Evolutionary conservation across 257 asterid genomes (phyloP).

Genomic region (Solanum pennellii): DNA sequence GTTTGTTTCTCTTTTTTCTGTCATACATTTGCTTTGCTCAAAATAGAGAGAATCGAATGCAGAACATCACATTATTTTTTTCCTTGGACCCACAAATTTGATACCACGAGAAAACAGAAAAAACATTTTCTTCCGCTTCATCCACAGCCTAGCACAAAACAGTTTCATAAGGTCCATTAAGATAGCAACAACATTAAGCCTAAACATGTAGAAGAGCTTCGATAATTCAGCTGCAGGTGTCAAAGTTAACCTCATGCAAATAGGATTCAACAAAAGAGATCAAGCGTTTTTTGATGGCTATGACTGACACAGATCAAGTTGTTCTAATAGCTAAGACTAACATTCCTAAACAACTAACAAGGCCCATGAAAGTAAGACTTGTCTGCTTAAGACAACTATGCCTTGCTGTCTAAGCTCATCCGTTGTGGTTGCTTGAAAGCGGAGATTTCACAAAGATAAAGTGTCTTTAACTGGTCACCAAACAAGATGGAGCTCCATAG

Average conservation of each 20-base stretch:
- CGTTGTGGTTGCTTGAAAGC: conserved; percentile 24
- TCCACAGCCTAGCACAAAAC: neutral
- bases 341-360: neutral
- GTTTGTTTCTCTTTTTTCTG: no score
- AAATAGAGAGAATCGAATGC: neutral
- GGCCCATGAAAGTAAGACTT: neutral
- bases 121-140: neutral
- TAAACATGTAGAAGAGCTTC: neutral
- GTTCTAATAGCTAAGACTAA: neutral
- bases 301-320: neutral
- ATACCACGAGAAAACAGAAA: neutral
- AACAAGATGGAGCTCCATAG: neutral
- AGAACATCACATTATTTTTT: neutral
- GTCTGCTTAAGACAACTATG: conserved; percentile 9
- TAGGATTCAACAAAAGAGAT: neutral
- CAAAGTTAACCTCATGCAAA: neutral
- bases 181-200: neutral
- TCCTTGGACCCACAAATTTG: neutral
- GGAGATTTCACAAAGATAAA: conserved; percentile 14
- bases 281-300: neutral
- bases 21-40: no score
- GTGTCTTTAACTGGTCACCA: neutral
- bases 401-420: conserved; percentile 38
- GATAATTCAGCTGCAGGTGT: neutral
- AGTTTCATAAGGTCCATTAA: neutral